phyloP scores from a whole-genome alignment of 306 rosid species.

The Aeschynomene evenia region DNA sequence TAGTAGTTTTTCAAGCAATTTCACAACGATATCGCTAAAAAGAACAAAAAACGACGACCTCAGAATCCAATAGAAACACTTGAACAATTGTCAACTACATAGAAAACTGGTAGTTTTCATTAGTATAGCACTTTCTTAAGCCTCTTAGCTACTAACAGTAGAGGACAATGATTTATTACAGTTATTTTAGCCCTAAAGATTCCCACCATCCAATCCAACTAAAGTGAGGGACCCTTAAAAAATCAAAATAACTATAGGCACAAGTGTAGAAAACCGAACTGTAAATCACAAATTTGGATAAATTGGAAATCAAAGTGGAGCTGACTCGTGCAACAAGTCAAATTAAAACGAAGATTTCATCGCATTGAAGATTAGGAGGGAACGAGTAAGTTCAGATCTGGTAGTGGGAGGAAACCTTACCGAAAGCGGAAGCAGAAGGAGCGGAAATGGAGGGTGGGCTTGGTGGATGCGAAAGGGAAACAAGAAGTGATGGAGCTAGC shows the following conservation, averaged over 20 bases:
- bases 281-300: background rate
- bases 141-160: slow-evolving; percentile 9
- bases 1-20: slow-evolving; percentile 6
- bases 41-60: background rate
- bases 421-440: slow-evolving; percentile 21
- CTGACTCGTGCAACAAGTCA: background rate
- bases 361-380: background rate
- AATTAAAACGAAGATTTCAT: background rate
- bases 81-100: background rate
- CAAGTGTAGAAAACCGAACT: background rate
- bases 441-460: background rate
- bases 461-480: slow-evolving; percentile 21
- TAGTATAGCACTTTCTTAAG: background rate
- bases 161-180: slow-evolving; percentile 6
- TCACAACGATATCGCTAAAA: background rate
- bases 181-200: slow-evolving; percentile 17
- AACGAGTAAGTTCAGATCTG: slow-evolving; percentile 36
- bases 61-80: background rate
- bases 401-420: slow-evolving; percentile 35
- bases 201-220: slow-evolving; percentile 10
- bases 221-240: background rate
- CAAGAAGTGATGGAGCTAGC: slow-evolving; percentile 30
- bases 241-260: background rate
- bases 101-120: background rate
- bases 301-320: background rate